phyloP scores from a whole-genome alignment of 2,329 filamentous ascomycete genomes.

The Xylaria sp. region DNA sequence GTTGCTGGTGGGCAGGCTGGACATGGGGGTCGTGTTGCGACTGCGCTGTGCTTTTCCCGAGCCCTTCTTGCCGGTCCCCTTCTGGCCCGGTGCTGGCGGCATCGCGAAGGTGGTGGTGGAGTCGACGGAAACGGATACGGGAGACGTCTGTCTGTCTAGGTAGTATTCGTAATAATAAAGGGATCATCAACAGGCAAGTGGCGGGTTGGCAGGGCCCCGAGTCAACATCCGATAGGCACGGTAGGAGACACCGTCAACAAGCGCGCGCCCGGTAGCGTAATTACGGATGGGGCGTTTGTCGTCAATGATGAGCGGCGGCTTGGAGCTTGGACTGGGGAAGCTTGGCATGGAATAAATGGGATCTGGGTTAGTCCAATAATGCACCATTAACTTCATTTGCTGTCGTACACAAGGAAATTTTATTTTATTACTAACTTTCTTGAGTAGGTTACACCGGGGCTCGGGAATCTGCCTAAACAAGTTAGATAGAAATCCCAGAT shows the following conservation, averaged over 20 bases:
- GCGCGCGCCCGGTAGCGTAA: constrained; percentile 21
- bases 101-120: constrained; percentile 51
- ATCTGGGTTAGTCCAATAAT: neutral
- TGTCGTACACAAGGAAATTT: neutral
- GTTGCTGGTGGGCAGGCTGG: constrained; percentile 53
- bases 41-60: constrained; percentile 73
- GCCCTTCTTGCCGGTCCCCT: constrained; percentile 73
- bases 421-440: neutral
- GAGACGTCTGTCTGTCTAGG: constrained; percentile 9
- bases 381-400: neutral
- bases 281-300: constrained; percentile 25
- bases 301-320: constrained; percentile 8
- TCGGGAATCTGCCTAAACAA: neutral
- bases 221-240: constrained; percentile 7
- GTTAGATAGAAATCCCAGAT: neutral
- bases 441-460: neutral
- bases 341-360: constrained; percentile 8
- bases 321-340: neutral
- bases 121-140: neutral
- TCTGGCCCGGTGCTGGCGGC: constrained; percentile 68
- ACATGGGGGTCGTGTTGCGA: constrained; percentile 80
- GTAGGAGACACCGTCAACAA: constrained; percentile 11
- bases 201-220: neutral
- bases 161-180: constrained; percentile 5
- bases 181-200: neutral